These are phyloP conservation scores for Haberlea rhodopensis DNA, from an alignment of 257 asterid species.

Conservation along the genomic window DNA sequence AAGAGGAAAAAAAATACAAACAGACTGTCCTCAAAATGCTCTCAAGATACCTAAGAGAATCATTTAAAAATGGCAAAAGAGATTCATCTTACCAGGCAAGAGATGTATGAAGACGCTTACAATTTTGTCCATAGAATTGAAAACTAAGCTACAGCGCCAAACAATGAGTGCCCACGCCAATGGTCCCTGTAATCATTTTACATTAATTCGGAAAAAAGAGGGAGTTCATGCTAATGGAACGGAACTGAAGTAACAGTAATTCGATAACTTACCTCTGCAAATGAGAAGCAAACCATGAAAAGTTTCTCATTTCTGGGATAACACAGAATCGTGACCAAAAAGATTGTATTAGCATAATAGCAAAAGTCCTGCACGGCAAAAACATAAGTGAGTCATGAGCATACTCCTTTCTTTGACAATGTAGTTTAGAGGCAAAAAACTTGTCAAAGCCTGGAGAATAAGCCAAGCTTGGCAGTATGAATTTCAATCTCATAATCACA, in stretches of 20 bases:
- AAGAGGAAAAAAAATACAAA: no score
- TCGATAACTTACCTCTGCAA: slow-evolving; percentile 73
- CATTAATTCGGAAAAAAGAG: slow-evolving; percentile 87
- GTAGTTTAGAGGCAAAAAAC: no score
- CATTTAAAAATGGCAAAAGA: slow-evolving; percentile 19
- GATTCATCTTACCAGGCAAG: slow-evolving; percentile 68
- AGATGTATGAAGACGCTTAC: slow-evolving; percentile 97
- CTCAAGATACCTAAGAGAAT: no score
- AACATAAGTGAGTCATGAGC: slow-evolving; percentile 16
- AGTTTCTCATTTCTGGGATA: slow-evolving; percentile 83
- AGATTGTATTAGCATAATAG: slow-evolving; percentile 90
- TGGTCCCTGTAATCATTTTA: slow-evolving; percentile 86
- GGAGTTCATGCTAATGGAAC: slow-evolving; percentile 92
- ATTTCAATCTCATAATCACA: no score
- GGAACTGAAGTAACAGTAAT: slow-evolving; percentile 4
- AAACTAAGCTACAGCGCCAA: no score
- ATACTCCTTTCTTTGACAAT: not conserved
- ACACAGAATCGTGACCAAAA: slow-evolving; percentile 68
- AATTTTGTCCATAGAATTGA: no score
- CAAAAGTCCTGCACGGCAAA: slow-evolving; percentile 74
- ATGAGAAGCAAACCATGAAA: no score
- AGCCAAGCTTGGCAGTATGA: no score
- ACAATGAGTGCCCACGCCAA: no score
- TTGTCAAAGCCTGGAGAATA: no score
- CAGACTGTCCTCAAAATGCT: no score